Conservation (phyloP, 768 basidiomycete species). For the Gymnopilus junonius region DNA sequence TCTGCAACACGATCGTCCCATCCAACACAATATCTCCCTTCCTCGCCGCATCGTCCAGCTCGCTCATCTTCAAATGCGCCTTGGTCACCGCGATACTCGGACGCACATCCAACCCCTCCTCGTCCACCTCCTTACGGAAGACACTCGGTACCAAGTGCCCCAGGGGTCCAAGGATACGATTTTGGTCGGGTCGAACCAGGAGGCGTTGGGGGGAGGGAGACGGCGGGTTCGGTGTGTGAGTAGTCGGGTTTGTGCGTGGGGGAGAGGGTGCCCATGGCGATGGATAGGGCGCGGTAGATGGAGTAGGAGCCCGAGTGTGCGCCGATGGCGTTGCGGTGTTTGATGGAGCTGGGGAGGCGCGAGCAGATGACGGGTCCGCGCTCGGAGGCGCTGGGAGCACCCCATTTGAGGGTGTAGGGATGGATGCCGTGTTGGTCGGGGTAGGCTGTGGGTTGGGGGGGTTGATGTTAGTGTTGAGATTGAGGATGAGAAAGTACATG, state of each 20-base stretch:
- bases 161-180: constrained; percentile 95
- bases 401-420: constrained; percentile 84
- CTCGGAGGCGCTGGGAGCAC: constrained; percentile 59
- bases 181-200: constrained; percentile 78
- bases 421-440: constrained; percentile 92
- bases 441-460: constrained; percentile 59
- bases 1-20: constrained; percentile 80
- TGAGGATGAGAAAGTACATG: neutral
- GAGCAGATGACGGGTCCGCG: constrained; percentile 92
- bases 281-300: constrained; percentile 91
- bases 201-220: constrained; percentile 76
- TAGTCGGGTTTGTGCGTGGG: constrained; percentile 86
- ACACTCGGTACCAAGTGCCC: constrained; percentile 82
- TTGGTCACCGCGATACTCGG: constrained; percentile 94
- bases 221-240: constrained; percentile 81
- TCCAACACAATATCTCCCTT: constrained; percentile 78
- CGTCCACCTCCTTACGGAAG: constrained; percentile 64
- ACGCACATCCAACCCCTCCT: constrained; percentile 77
- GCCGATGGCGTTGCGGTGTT: constrained; percentile 91
- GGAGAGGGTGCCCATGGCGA: constrained; percentile 85
- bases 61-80: constrained; percentile 93
- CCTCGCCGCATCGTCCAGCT: constrained; percentile 82
- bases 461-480: neutral
- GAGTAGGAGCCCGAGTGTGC: constrained; percentile 94
- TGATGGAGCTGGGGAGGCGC: constrained; percentile 81